phyloP scores from a whole-genome alignment of 2,329 filamentous ascomycete species.

The Verruconis gallopava region DNA sequence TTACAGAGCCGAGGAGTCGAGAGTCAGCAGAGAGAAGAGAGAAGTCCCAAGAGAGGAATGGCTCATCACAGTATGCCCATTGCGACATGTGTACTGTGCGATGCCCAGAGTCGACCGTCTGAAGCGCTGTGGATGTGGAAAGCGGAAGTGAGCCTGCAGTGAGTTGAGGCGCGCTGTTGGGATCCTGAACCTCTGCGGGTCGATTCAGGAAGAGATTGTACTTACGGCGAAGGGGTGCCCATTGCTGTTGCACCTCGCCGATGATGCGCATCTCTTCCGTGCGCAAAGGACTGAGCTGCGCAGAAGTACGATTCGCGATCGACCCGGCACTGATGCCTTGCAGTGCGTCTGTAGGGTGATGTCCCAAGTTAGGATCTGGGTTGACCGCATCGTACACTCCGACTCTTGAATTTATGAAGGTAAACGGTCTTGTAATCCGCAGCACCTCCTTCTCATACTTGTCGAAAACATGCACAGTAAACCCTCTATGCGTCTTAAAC shows the following conservation, averaged over 20 bases:
- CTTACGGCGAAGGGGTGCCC: conserved; percentile 48
- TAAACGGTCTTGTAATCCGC: conserved; percentile 47
- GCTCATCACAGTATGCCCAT: conserved; percentile 50
- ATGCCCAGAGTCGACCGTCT: conserved; percentile 25
- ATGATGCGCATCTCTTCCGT: conserved; percentile 48
- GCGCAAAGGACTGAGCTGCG: conserved; percentile 41
- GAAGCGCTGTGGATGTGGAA: conserved; percentile 35
- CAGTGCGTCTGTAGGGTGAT: conserved; percentile 29
- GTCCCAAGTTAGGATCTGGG: conserved; percentile 10
- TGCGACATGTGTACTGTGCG: conserved; percentile 38
- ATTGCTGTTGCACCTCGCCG: conserved; percentile 50
- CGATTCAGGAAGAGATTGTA: conserved; percentile 52
- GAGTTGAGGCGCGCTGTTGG: conserved; percentile 26
- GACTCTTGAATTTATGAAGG: conserved; percentile 49
- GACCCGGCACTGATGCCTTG: conserved; percentile 32
- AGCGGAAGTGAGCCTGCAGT: conserved; percentile 33
- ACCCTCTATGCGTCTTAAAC: conserved; percentile 49
- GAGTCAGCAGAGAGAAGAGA: conserved; percentile 37
- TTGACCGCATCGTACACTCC: conserved; percentile 41
- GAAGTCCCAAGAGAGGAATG: conserved; percentile 53
- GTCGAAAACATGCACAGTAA: conserved; percentile 54
- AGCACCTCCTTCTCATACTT: conserved; percentile 46
- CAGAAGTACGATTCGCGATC: conserved; percentile 10
- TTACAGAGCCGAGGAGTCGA: conserved; percentile 45
- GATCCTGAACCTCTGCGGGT: conserved; percentile 24